These are phyloP conservation scores for Candida pini DNA, from an alignment of 805 yeast genomes.

Conservation along the genomic window DNA sequence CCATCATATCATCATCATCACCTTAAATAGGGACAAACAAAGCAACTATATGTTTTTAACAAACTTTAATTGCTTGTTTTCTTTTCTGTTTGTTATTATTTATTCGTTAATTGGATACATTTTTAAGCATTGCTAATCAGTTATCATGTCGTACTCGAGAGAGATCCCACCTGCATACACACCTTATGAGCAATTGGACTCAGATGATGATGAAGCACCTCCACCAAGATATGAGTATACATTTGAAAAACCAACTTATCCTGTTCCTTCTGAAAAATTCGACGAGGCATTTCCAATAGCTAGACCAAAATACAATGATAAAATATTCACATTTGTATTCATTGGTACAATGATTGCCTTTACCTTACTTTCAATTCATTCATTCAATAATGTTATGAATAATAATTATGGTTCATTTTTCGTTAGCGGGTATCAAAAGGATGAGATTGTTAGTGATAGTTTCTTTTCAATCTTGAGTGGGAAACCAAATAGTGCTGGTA, in stretches of 20 bases:
- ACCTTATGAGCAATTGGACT: constrained; percentile 8
- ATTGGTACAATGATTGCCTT: constrained; percentile 19
- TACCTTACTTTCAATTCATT: constrained; percentile 4
- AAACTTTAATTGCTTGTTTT: too few species aligned
- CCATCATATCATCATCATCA: too few species aligned
- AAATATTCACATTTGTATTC: constrained; percentile 57
- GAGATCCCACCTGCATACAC: constrained; percentile 17
- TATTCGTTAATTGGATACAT: too few species aligned
- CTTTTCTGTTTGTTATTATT: too few species aligned
- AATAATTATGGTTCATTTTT: too few species aligned
- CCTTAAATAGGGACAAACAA: too few species aligned
- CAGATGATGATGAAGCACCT: constrained; percentile 15
- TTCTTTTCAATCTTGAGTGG: constrained; percentile 1
- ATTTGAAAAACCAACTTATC: constrained; percentile 26
- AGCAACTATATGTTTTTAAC: too few species aligned
- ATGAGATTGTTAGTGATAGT: constrained; percentile 1
- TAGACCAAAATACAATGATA: constrained; percentile 62
- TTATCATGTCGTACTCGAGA: constrained; percentile 1
- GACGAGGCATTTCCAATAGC: constrained; percentile 65
- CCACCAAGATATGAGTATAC: constrained; percentile 26
- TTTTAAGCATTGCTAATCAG: too few species aligned
- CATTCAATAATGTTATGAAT: constrained; percentile 8
- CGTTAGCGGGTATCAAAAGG: too few species aligned
- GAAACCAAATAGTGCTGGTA: constrained; percentile 3
- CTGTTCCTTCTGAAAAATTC: constrained; percentile 37